These are phyloP conservation scores for Sparassis latifolia DNA, from an alignment of 1,284 basidiomycete species.

Conservation along the genomic window DNA sequence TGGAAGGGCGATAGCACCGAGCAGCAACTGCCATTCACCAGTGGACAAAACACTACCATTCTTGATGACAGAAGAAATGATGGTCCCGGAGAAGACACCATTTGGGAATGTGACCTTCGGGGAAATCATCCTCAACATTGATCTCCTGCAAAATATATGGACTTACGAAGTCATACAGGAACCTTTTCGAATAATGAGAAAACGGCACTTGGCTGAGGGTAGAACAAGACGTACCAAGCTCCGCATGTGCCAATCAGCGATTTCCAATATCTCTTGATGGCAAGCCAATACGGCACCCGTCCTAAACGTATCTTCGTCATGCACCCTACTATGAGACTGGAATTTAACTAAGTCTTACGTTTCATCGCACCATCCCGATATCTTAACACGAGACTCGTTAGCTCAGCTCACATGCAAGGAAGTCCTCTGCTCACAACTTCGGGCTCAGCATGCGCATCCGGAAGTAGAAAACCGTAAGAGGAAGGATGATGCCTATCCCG, in stretches of 20 bases:
- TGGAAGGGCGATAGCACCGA: slow-evolving; percentile 63
- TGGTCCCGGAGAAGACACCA: slow-evolving; percentile 58
- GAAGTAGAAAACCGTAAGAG: slow-evolving; percentile 66
- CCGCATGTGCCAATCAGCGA: slow-evolving; percentile 64
- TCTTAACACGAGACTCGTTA: slow-evolving; percentile 6
- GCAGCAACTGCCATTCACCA: slow-evolving; percentile 68
- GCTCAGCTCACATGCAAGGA: background rate
- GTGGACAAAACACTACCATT: slow-evolving; percentile 48
- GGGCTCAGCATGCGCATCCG: slow-evolving; percentile 69
- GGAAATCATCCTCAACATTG: background rate
- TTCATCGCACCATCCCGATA: slow-evolving; percentile 61
- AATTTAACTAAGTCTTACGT: slow-evolving; percentile 25
- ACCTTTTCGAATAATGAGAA: slow-evolving; percentile 34
- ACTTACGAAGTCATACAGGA: slow-evolving; percentile 67
- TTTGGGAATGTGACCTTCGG: slow-evolving; percentile 64
- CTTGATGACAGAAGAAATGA: slow-evolving; percentile 52
- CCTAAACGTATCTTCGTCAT: slow-evolving; percentile 22
- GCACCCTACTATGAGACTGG: no score
- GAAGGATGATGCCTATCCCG: slow-evolving; percentile 64
- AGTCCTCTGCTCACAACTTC: slow-evolving; percentile 34
- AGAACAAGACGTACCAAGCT: slow-evolving; percentile 44
- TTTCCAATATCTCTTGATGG: slow-evolving; percentile 65
- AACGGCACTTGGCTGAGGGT: background rate
- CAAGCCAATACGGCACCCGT: slow-evolving; percentile 57
- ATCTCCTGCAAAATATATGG: background rate